These are phyloP conservation scores for Diaporthe aspalathi DNA, from an alignment of 2,329 filamentous ascomycete genomes.

Conservation along the genomic window DNA sequence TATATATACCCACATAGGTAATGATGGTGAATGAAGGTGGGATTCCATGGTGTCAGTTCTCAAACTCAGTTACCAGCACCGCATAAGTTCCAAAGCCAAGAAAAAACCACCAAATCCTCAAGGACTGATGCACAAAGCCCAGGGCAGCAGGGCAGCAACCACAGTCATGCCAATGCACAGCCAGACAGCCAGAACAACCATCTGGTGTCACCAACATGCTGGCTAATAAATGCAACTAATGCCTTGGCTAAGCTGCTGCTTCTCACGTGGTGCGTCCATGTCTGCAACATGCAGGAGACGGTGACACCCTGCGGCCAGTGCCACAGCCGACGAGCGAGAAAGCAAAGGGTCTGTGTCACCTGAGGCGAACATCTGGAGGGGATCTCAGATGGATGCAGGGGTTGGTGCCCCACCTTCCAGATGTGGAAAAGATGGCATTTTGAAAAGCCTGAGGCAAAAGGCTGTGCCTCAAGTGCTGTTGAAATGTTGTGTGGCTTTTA, in stretches of 20 bases:
- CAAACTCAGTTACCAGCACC: not conserved
- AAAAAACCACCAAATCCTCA: too few relatives aligned
- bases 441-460: not conserved
- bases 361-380: not conserved
- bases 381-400: constrained; percentile 29
- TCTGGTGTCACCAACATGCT: not conserved
- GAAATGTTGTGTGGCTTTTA: too few relatives aligned
- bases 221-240: too few relatives aligned
- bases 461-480: too few relatives aligned
- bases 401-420: constrained; percentile 9
- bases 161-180: not conserved
- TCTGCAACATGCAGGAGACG: constrained; percentile 6
- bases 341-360: not conserved
- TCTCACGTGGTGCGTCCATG: constrained; percentile 15
- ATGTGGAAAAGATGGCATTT: constrained; percentile 27
- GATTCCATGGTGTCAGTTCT: not conserved
- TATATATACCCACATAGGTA: too few relatives aligned
- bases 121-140: too few relatives aligned
- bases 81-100: too few relatives aligned
- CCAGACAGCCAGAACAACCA: not conserved
- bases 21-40: too few relatives aligned
- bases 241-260: not conserved
- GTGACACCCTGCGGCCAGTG: constrained; percentile 19
- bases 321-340: not conserved
- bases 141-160: not conserved